Evolutionary conservation across 768 basidiomycete genomes (phyloP).

Genomic region (Hericium rajendrae): DNA sequence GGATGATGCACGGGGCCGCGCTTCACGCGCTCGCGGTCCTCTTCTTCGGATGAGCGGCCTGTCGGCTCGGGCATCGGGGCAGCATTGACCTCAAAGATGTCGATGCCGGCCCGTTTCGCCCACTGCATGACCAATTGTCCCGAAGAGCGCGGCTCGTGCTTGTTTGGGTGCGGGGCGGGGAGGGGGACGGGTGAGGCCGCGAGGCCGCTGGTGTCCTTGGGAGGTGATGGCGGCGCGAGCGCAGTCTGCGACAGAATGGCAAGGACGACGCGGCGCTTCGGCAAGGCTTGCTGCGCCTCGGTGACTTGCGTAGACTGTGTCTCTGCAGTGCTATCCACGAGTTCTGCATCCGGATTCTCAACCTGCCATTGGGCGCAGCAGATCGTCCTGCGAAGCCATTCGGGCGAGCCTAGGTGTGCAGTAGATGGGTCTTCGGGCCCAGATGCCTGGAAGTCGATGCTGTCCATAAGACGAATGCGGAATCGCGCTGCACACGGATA

Average conservation of each 20-base stretch:
- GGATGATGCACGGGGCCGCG: constrained; percentile 10
- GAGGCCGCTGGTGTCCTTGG: constrained; percentile 4
- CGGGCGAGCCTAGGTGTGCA: constrained; percentile 43
- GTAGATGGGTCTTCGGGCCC: constrained; percentile 14
- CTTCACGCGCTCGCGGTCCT: constrained; percentile 14
- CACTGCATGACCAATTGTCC: constrained; percentile 57
- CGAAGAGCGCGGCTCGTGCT: constrained; percentile 54
- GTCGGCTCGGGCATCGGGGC: constrained; percentile 10
- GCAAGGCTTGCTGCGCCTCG: constrained; percentile 1
- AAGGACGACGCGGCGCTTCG: constrained; percentile 43
- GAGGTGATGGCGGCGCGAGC: constrained; percentile 7
- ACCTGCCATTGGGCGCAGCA: constrained; percentile 76
- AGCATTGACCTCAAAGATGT: constrained; percentile 45
- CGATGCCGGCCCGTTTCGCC: constrained; percentile 55
- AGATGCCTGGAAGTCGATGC: constrained; percentile 42
- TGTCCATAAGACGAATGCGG: constrained; percentile 77
- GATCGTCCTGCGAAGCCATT: constrained; percentile 79
- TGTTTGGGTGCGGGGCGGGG: constrained; percentile 48
- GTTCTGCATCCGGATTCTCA: constrained; percentile 36
- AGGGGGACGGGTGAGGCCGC: constrained; percentile 50
- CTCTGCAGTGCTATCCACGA: background rate
- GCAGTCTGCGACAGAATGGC: constrained; percentile 41
- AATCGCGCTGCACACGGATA: constrained; percentile 73
- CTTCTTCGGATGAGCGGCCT: constrained; percentile 18
- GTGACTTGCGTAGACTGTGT: background rate